Base-by-base conservation (phyloP, 495 filamentous ascomycete genomes). In the Daldinia concentrica region DNA sequence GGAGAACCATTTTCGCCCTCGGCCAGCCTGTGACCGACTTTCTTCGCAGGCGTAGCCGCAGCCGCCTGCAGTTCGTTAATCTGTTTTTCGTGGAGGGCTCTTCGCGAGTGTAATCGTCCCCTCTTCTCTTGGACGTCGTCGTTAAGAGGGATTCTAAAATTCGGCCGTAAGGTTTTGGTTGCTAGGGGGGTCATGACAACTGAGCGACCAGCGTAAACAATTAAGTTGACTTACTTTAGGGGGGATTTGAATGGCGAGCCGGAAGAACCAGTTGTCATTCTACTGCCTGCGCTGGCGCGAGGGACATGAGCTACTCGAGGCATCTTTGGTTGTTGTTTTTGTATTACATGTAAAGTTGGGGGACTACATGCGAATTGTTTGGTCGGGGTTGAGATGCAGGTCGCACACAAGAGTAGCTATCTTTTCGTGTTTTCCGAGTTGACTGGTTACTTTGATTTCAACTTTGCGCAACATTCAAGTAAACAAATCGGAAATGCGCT, bases 61-160 rank as follows among this genome's bases (percentile, higher is more conserved):
- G 95, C 95, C 24, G 93, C 92, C 77, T 91, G 91, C 63, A 98
- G 89, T 77, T 96, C 90, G 79, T 94, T 93, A 86, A 94, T 92
- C 76, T 98, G 96, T 62, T 90, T 89, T 77, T 96, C 91, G 79
- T 98, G 92, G 41, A 92, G 88, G 45, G 92, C 93, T 75, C 94
- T 93, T 72, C 95, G 89, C 61, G 92, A 92, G 75, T 97, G 93
- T 73, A 93, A 84, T 30, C 96, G 91, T 73, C 91, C 90, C 37
- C 93, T 93, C 80, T 97, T 98, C 79, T 99, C 95, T 59, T 88
- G 88, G 66, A 88, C 88, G 82, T 99, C 95, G 86, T 99, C 95
- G 80, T 98, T 98, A 43, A 99, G 86, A 9, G 96, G 95, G 62
- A 99, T 96, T 51, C 82, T 86, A 61, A 30, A 27, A 26, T 48